phyloP scores from a whole-genome alignment of 1,284 basidiomycete species.

The Irpex sp. region DNA sequence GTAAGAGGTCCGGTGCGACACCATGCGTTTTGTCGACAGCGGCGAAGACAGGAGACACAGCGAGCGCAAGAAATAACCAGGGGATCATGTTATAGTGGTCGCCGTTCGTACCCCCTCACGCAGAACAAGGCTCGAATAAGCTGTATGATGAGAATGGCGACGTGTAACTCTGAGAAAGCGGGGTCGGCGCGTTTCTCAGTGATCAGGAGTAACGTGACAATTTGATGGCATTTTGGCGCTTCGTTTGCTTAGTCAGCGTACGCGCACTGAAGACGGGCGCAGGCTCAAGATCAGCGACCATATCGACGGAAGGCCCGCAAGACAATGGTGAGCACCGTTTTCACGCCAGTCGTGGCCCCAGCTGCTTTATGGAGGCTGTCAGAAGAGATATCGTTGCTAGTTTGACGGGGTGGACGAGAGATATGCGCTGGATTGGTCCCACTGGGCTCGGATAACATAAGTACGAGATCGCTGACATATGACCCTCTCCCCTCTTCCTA shows the following conservation, averaged over 20 bases:
- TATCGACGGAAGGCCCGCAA: constrained; percentile 27
- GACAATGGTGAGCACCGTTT: constrained; percentile 28
- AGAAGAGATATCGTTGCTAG: not conserved
- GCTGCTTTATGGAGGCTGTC: not conserved
- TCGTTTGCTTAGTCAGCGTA: constrained; percentile 10
- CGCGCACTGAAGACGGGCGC: constrained; percentile 3
- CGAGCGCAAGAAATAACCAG: constrained; percentile 26
- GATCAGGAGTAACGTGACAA: constrained; percentile 1
- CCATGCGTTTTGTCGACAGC: constrained; percentile 23
- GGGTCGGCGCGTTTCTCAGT: not conserved
- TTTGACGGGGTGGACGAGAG: constrained; percentile 6
- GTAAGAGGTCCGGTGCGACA: constrained; percentile 25
- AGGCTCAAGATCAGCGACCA: constrained; percentile 11
- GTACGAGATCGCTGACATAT: constrained; percentile 10
- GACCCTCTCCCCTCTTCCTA: not conserved
- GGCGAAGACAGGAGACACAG: constrained; percentile 20
- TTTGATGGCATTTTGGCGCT: constrained; percentile 1
- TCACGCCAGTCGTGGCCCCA: constrained; percentile 1
- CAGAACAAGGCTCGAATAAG: not conserved
- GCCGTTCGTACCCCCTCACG: not conserved
- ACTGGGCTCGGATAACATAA: constrained; percentile 20
- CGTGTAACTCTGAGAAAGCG: constrained; percentile 5
- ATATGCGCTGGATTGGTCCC: constrained; percentile 21
- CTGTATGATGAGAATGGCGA: constrained; percentile 3
- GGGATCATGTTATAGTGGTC: constrained; percentile 15